phyloP scores from a whole-genome alignment of 352 stramenopile genomes.

The Thraustochytrium striatum region DNA sequence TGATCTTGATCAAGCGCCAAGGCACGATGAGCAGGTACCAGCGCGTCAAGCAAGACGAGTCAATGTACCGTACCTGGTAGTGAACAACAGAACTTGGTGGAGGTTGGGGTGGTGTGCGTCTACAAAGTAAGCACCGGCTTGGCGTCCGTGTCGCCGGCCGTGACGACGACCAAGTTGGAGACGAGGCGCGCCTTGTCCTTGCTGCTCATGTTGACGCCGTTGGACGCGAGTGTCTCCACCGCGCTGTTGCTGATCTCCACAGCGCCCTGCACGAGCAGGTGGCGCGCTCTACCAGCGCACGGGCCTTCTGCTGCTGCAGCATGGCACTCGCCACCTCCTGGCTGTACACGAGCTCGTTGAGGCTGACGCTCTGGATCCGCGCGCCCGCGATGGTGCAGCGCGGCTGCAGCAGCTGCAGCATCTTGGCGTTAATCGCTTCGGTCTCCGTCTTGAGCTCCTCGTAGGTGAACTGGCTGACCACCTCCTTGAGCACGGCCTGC shows the following conservation, averaged over 20 bases:
- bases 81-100: no score
- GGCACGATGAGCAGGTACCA: no score
- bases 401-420: slow-evolving; percentile 17
- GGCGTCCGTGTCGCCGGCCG: not conserved
- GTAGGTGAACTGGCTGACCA: slow-evolving; percentile 23
- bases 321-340: slow-evolving; percentile 43
- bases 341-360: slow-evolving; percentile 48
- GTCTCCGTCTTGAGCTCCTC: slow-evolving; percentile 46
- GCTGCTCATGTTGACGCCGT: not conserved
- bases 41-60: no score
- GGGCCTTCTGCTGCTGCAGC: slow-evolving; percentile 45
- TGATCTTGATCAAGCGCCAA: no score
- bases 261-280: slow-evolving; percentile 45
- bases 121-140: slow-evolving; percentile 8
- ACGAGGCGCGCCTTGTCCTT: slow-evolving; percentile 13
- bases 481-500: slow-evolving; percentile 24
- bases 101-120: no score
- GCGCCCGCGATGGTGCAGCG: slow-evolving; percentile 29
- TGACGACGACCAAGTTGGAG: slow-evolving; percentile 24
- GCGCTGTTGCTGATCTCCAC: slow-evolving; percentile 47
- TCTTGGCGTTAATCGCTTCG: not conserved
- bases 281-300: slow-evolving; percentile 36
- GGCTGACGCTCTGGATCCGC: not conserved
- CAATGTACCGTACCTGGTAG: no score
- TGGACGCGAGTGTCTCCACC: slow-evolving; percentile 16